Evolutionary conservation across 1,284 basidiomycete genomes (phyloP), one percentile per base, ranked within the genome.

Genomic region (Exsudoporus floridanus): DNA sequence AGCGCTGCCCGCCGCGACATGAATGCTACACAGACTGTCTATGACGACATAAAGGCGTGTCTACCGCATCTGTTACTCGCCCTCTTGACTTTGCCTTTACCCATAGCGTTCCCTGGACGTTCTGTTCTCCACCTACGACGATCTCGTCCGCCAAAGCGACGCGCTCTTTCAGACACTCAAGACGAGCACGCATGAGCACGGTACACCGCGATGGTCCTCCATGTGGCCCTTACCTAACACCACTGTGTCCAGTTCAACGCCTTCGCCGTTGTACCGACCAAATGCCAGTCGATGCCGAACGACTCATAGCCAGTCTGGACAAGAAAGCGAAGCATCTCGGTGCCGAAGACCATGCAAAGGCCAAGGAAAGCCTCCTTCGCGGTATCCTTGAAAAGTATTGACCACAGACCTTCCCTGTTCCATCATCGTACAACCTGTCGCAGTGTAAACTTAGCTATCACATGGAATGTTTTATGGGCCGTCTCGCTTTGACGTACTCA

Each of bases 371-470:
- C 47, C 65, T 69, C 13, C 66, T 69, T 12, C 66, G 67, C 13
- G 67, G 69, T 18, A 69, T 69, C 30, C 56, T 69, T 16, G 67
- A 72, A 52, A 69, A 69, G 47, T 69, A 69, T 55, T 69, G 53
- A 60, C 34, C n/a, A 19, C 10, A 10, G 4, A 28, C 21, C 2
- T 9, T 21, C 18, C 23, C 36, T 36, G 18, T 43, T 41, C 4
- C 35, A 28, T 46, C 19, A 27, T 30, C 30, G 27, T 44, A 36
- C 16, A 28, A 19, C 44, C 9, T 45, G 42, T 40, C 42, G 18
- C 43, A 52, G 19, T 16, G 45, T 64, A 62, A 50, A 36, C 7
- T 46, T 42, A 33, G 37, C 28, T 50, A 39, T 64, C 39, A n/a
- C 16, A 48, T n/a, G 16, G 46, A 21, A 12, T 46, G 19, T 8